phyloP scores from a whole-genome alignment of 1,284 basidiomycete species.

The Takashimella tepidaria region DNA sequence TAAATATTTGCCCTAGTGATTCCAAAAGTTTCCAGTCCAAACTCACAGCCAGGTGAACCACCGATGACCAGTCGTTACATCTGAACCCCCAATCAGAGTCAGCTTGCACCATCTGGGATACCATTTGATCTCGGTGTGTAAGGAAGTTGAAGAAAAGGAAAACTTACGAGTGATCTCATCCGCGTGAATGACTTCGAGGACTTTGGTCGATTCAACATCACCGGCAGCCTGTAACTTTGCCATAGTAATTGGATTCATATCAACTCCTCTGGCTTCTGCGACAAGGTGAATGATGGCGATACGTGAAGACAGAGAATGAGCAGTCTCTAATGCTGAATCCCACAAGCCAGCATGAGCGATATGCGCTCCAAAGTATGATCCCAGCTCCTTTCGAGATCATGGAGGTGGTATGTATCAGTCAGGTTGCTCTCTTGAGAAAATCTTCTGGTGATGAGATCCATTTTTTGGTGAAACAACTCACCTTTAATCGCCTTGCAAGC shows the following conservation, averaged over 20 bases:
- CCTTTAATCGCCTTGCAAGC: slow-evolving; percentile 51
- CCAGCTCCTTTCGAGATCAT: slow-evolving; percentile 51
- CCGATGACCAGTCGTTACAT: slow-evolving; percentile 75
- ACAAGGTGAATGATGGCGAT: slow-evolving; percentile 86
- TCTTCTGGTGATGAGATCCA: background rate
- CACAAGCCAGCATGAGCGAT: slow-evolving; percentile 64
- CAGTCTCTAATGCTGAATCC: slow-evolving; percentile 73
- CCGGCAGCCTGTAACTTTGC: slow-evolving; percentile 65
- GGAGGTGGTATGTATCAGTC: background rate
- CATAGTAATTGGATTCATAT: slow-evolving; percentile 81
- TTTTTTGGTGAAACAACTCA: slow-evolving; percentile 52
- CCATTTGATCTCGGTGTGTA: background rate
- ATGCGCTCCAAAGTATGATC: slow-evolving; percentile 64
- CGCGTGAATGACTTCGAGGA: slow-evolving; percentile 70
- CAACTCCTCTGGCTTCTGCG: slow-evolving; percentile 79
- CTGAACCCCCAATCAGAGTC: slow-evolving; percentile 11
- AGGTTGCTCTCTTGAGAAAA: background rate
- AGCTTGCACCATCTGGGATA: too few species aligned
- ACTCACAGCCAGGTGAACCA: slow-evolving; percentile 70
- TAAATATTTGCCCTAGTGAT: too few species aligned
- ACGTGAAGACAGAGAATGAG: slow-evolving; percentile 64
- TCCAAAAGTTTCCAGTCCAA: background rate
- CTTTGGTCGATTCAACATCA: slow-evolving; percentile 64
- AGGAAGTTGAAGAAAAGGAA: background rate
- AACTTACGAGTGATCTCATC: slow-evolving; percentile 67